Conservation (phyloP, 1,284 basidiomycete species). For the Marasmius sp. region DNA sequence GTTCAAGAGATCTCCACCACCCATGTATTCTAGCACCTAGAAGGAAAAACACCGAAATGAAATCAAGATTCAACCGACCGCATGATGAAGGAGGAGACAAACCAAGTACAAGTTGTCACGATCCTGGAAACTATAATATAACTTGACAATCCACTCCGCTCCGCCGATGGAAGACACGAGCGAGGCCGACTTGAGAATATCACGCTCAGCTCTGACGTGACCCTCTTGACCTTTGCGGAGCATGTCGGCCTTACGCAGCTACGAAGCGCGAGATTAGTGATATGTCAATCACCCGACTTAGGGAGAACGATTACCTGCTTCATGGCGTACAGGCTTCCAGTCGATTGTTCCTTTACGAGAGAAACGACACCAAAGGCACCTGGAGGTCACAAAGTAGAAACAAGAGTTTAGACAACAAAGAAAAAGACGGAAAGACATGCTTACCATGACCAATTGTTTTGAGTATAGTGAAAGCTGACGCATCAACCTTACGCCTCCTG, state of each 20-base stretch:
- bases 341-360: conserved; percentile 81
- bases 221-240: conserved; percentile 97
- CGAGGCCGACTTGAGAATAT: conserved; percentile 82
- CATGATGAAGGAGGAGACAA: conserved; percentile 33
- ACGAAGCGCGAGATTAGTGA: conserved; percentile 16
- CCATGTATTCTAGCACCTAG: conserved; percentile 91
- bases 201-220: conserved; percentile 89
- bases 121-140: conserved; percentile 93
- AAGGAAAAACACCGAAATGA: conserved; percentile 49
- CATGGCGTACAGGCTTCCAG: conserved; percentile 90
- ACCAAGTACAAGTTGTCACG: conserved; percentile 92
- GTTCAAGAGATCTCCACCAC: conserved; percentile 93
- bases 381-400: conserved; percentile 34
- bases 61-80: conserved; percentile 52
- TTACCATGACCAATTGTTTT: conserved; percentile 95
- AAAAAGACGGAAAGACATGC: conserved; percentile 23
- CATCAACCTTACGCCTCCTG: conserved; percentile 78
- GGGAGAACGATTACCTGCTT: conserved; percentile 71
- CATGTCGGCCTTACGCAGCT: conserved; percentile 96
- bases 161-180: conserved; percentile 66
- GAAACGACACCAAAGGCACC: conserved; percentile 96
- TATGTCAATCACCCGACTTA: conserved; percentile 17
- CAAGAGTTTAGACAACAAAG: conserved; percentile 18
- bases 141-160: conserved; percentile 91
- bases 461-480: conserved; percentile 84